phyloP scores from a whole-genome alignment of 2,329 filamentous ascomycete species.

The Aspergillus ochraceus region DNA sequence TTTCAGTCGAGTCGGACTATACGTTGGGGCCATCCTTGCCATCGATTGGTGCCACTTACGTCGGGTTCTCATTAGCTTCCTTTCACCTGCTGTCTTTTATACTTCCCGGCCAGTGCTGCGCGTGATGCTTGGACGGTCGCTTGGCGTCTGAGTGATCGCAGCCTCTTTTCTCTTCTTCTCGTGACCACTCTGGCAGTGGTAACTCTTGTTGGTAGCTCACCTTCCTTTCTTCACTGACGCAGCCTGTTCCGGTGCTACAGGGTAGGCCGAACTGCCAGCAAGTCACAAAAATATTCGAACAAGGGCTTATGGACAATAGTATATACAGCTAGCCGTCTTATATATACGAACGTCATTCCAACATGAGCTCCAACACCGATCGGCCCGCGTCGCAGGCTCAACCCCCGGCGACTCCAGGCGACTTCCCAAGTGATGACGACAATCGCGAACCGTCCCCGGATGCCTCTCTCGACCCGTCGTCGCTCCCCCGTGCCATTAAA shows the following conservation, averaged over 20 bases:
- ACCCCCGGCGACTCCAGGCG: constrained; percentile 7
- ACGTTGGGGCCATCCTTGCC: not conserved
- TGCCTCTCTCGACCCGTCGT: constrained; percentile 33
- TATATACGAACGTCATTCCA: constrained; percentile 2
- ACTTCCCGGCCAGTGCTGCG: constrained; percentile 8
- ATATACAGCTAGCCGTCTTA: not conserved
- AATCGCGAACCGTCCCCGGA: constrained; percentile 13
- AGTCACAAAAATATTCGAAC: not conserved
- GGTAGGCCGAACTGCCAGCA: constrained; percentile 2
- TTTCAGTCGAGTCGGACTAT: not conserved
- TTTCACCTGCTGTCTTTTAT: not conserved
- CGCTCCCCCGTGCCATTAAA: constrained; percentile 62
- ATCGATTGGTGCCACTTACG: not conserved
- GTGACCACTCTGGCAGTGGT: constrained; percentile 11
- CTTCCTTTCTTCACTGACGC: constrained; percentile 3
- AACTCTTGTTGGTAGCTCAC: constrained; percentile 5
- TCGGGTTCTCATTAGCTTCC: not conserved
- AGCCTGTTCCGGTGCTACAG: constrained; percentile 5
- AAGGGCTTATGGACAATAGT: not conserved
- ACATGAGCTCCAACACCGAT: constrained; percentile 15
- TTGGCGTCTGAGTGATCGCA: constrained; percentile 6
- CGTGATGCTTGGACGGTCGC: constrained; percentile 12
- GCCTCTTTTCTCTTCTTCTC: constrained; percentile 5
- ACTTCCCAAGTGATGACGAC: constrained; percentile 17
- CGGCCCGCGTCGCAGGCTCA: constrained; percentile 7